Percentiles rank a stretch among this genome's conserved stretches.
Conservation (phyloP, 306 rosid genomes). For the Cotoneaster glaucophyllus region DNA sequence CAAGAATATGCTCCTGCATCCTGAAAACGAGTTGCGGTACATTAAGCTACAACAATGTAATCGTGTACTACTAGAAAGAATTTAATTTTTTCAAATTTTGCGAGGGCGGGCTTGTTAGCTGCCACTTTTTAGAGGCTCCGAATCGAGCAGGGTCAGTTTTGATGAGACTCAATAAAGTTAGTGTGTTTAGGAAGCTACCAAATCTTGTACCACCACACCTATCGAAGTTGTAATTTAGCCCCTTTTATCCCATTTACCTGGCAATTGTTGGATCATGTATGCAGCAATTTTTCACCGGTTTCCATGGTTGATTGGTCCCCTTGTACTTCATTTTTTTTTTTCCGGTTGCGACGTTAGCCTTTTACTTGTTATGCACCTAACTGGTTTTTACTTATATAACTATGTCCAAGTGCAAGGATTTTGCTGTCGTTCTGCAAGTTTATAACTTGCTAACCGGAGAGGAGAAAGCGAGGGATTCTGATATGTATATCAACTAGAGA, state of each 20-base stretch:
- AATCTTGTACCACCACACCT: constrained; percentile 17
- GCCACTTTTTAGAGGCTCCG: constrained; percentile 6
- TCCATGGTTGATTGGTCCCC: neutral
- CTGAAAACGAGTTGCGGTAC: constrained; percentile 24
- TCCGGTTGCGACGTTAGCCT: neutral
- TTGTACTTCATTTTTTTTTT: neutral
- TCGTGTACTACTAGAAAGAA: neutral
- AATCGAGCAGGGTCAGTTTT: neutral
- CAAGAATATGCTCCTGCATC: constrained; percentile 81
- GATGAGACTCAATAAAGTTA: constrained; percentile 3
- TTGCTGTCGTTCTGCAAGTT: neutral
- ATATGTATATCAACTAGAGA: neutral
- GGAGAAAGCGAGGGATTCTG: neutral
- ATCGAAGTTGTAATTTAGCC: neutral
- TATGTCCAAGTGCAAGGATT: neutral
- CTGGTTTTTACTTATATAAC: neutral
- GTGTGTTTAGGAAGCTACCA: constrained; percentile 18
- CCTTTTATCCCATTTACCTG: neutral
- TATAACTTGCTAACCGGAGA: neutral
- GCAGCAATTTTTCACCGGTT: neutral
- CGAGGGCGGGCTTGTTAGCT: constrained; percentile 6
- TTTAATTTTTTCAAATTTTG: constrained; percentile 7
- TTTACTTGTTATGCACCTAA: neutral
- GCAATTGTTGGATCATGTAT: neutral
- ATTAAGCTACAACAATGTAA: constrained; percentile 23